Evolutionary conservation across 2,329 filamentous ascomycete species (phyloP).

Genomic region (Elsinoe necatrix): DNA sequence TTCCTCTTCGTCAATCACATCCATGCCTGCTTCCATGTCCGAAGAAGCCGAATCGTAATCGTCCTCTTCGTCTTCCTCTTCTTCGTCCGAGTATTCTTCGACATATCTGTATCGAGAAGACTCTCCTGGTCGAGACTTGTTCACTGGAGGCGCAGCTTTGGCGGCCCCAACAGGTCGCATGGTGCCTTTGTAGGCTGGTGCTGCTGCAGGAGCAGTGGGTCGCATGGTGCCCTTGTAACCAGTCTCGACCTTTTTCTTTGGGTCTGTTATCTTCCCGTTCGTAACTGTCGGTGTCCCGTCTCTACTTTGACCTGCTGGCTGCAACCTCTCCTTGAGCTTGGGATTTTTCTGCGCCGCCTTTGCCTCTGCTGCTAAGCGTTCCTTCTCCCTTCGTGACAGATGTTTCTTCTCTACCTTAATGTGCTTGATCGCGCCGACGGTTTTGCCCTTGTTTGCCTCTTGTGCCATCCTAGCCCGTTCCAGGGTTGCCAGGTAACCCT

Average conservation of each 20-base stretch:
- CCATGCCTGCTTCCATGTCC: constrained; percentile 69
- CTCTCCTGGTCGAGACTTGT: constrained; percentile 14
- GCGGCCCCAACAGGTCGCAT: constrained; percentile 35
- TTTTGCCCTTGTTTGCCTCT: constrained; percentile 44
- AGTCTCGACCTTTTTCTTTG: constrained; percentile 33
- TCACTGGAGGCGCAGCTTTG: constrained; percentile 26
- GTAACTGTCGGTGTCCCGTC: constrained; percentile 22
- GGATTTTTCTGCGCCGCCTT: constrained; percentile 37
- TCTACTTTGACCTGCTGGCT: constrained; percentile 28
- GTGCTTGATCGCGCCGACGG: constrained; percentile 62
- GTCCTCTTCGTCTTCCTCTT: constrained; percentile 54
- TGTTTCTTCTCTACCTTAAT: constrained; percentile 52
- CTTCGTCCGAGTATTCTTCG: constrained; percentile 32
- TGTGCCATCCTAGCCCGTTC: constrained; percentile 62
- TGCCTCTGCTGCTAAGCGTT: constrained; percentile 31
- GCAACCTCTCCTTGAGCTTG: constrained; percentile 18
- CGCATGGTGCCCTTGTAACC: constrained; percentile 38
- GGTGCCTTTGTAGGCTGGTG: constrained; percentile 38
- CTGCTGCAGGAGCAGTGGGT: constrained; percentile 20
- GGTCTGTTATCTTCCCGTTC: constrained; percentile 17
- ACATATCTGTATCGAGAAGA: constrained; percentile 8
- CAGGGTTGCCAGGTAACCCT: constrained; percentile 66
- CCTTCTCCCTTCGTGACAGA: constrained; percentile 49
- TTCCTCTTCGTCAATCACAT: constrained; percentile 68
- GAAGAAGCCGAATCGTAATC: constrained; percentile 60